Evolutionary conservation across 495 filamentous ascomycete genomes (phyloP).

Genomic region (Viridothelium virens): DNA sequence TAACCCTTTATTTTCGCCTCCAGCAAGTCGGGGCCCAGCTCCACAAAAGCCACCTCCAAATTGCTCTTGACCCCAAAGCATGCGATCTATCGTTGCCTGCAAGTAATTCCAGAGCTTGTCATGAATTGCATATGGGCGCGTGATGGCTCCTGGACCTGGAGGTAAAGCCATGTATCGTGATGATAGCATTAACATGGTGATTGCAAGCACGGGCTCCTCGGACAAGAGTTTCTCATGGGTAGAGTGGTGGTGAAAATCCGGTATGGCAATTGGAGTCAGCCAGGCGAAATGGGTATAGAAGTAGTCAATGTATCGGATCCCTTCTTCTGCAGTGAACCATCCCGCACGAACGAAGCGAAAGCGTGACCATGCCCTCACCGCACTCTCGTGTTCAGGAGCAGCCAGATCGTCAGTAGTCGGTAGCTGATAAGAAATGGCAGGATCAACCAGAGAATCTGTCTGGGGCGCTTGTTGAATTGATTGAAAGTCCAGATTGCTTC

Average conservation of each 20-base stretch:
- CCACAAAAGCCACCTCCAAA: constrained; percentile 83
- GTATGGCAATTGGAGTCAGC: constrained; percentile 82
- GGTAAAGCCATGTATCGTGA: constrained; percentile 74
- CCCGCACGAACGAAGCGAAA: constrained; percentile 89
- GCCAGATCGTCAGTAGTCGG: constrained; percentile 17
- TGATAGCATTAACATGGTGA: constrained; percentile 83
- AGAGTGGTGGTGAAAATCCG: constrained; percentile 66
- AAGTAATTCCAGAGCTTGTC: constrained; percentile 94
- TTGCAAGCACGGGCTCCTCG: constrained; percentile 83
- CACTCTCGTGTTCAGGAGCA: constrained; percentile 42
- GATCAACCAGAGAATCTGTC: constrained; percentile 20
- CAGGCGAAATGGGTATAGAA: constrained; percentile 87
- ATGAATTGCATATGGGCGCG: constrained; percentile 83
- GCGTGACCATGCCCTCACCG: constrained; percentile 77
- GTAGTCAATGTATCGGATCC: constrained; percentile 86
- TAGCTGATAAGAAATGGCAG: constrained; percentile 18
- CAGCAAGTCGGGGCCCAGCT: constrained; percentile 48
- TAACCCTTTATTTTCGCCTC: constrained; percentile 56
- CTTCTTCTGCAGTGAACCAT: constrained; percentile 92
- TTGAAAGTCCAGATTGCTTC: constrained; percentile 11
- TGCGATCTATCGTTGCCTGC: constrained; percentile 84
- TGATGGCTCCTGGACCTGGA: constrained; percentile 65
- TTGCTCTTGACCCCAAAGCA: constrained; percentile 92
- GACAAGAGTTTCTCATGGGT: constrained; percentile 69
- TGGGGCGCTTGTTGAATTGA: constrained; percentile 2